A percentile compares a stretch with the other conserved stretches of the same genome.
phyloP scores from a whole-genome alignment of 2,329 filamentous ascomycete species.

The Epichloe scottii region DNA sequence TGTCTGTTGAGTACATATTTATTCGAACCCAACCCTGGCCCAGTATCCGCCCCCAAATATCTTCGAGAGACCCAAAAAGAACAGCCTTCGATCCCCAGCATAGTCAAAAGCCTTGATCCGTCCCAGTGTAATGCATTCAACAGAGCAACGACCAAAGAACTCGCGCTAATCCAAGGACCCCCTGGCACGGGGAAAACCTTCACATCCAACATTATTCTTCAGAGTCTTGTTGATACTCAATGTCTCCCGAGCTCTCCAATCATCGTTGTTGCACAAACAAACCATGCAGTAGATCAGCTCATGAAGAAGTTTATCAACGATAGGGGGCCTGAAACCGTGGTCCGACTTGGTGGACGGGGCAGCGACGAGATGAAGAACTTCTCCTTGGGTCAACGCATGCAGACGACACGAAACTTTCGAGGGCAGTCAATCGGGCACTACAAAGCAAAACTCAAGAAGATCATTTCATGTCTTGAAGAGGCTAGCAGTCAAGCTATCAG shows the following conservation, averaged over 20 bases:
- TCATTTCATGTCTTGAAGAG: conserved; percentile 6
- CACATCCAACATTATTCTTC: conserved; percentile 59
- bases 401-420: conserved; percentile 18
- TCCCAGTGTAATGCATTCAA: conserved; percentile 60
- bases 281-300: conserved; percentile 80
- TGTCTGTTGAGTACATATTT: conserved; percentile 54
- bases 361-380: conserved; percentile 57
- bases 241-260: conserved; percentile 39
- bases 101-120: conserved; percentile 41
- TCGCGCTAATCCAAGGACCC: conserved; percentile 75
- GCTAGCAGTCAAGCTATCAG: conserved; percentile 18
- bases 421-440: not conserved
- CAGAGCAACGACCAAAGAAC: conserved; percentile 55
- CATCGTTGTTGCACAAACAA: conserved; percentile 75
- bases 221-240: conserved; percentile 31
- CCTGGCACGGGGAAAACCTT: conserved; percentile 68
- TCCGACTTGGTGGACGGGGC: conserved; percentile 49
- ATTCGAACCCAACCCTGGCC: conserved; percentile 29
- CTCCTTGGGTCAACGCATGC: conserved; percentile 29
- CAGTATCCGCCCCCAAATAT: conserved; percentile 16
- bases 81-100: not conserved
- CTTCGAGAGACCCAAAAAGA: conserved; percentile 9
- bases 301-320: conserved; percentile 44
- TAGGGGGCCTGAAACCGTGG: conserved; percentile 38
- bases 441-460: conserved; percentile 4